Conservation (phyloP, 2,329 filamentous ascomycete genomes). For the Fusarium lateritium region DNA sequence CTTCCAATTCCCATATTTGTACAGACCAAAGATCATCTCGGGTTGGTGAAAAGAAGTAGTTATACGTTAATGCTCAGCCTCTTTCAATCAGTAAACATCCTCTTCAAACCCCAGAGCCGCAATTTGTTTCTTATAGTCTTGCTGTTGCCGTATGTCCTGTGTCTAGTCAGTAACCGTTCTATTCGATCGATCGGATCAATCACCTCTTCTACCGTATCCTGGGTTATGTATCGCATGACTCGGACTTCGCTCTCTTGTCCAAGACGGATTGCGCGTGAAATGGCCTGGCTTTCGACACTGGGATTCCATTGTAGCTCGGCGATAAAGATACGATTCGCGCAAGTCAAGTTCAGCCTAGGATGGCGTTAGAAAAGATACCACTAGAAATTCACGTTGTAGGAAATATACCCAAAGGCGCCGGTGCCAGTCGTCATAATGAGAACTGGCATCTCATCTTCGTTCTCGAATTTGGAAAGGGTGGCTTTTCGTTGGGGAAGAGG, state of each 20-base stretch:
- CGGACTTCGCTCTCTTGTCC: constrained; percentile 61
- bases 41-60: too few species aligned
- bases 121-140: constrained; percentile 26
- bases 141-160: neutral
- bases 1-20: too few species aligned
- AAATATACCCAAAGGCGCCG: constrained; percentile 66
- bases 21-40: too few species aligned
- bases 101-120: constrained; percentile 12
- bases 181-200: rapidly evolving
- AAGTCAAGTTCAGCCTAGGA: constrained; percentile 62
- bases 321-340: constrained; percentile 64
- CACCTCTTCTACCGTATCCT: constrained; percentile 61
- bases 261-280: constrained; percentile 63
- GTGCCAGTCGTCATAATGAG: constrained; percentile 69
- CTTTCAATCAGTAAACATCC: too few species aligned
- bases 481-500: constrained; percentile 54
- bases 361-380: rapidly evolving
- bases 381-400: too few species aligned
- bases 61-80: too few species aligned
- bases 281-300: constrained; percentile 65
- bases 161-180: rapidly evolving
- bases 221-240: constrained; percentile 62
- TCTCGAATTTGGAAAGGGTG: constrained; percentile 57
- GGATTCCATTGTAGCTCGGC: constrained; percentile 71
- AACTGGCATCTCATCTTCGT: constrained; percentile 49